phyloP scores from a whole-genome alignment of 345 rosid genomes.

The Fremontodendron californicum region DNA sequence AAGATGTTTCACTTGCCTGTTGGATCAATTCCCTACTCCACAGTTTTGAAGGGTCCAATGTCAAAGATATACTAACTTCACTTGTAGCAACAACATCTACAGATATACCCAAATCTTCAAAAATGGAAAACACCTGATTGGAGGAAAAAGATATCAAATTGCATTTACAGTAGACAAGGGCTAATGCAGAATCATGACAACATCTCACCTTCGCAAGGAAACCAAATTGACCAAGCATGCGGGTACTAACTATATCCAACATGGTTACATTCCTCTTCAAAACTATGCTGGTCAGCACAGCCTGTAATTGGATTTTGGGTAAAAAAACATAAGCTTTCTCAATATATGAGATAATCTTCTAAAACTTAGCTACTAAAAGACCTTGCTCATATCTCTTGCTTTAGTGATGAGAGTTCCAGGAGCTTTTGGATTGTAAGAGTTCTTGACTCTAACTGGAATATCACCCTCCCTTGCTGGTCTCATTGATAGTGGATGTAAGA shows the following conservation, averaged over 20 bases:
- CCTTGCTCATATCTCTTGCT: slow-evolving; percentile 85
- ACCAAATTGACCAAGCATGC: slow-evolving; percentile 95
- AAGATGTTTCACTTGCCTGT: slow-evolving; percentile 47
- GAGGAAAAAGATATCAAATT: background rate
- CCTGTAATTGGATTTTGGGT: slow-evolving; percentile 38
- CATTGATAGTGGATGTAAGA: slow-evolving; percentile 93
- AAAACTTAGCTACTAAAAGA: slow-evolving; percentile 29
- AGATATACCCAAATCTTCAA: slow-evolving; percentile 88
- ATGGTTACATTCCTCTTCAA: slow-evolving; percentile 88
- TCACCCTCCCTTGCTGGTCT: slow-evolving; percentile 95
- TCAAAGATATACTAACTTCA: slow-evolving; percentile 92
- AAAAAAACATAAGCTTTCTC: slow-evolving; percentile 12
- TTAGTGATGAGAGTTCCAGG: slow-evolving; percentile 90
- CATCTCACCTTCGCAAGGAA: slow-evolving; percentile 79
- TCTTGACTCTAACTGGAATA: slow-evolving; percentile 90
- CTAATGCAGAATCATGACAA: slow-evolving; percentile 3
- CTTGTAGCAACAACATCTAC: slow-evolving; percentile 98
- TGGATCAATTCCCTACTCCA: slow-evolving; percentile 90
- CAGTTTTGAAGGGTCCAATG: slow-evolving; percentile 85
- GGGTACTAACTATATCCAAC: slow-evolving; percentile 90
- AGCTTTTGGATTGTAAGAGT: slow-evolving; percentile 85
- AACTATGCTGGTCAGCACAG: slow-evolving; percentile 87
- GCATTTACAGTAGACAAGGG: background rate
- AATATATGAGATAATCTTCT: slow-evolving; percentile 5
- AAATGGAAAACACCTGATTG: slow-evolving; percentile 70